A percentile compares a stretch with the other conserved stretches of the same genome.
Conservation (phyloP, 2,329 filamentous ascomycete species). For the Fusarium sp. region DNA sequence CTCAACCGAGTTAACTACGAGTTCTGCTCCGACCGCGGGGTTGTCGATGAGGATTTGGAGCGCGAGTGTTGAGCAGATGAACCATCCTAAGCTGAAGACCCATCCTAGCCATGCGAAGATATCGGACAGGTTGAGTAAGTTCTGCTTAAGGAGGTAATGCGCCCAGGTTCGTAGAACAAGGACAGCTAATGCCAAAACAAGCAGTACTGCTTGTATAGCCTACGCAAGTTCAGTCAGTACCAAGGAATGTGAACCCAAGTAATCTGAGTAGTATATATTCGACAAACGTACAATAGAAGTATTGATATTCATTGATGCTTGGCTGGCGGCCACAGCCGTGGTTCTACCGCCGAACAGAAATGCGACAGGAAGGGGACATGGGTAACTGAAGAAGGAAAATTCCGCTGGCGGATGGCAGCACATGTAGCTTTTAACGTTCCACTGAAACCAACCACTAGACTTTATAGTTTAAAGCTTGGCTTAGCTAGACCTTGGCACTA, state of each 20-base stretch:
- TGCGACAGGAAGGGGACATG: neutral
- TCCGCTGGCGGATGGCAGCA: neutral
- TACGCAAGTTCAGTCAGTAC: neutral
- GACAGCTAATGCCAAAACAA: neutral
- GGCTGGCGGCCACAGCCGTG: neutral
- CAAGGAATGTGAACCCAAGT: too few relatives aligned
- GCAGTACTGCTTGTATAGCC: conserved; percentile 4
- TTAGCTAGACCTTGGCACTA: neutral
- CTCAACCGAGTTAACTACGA: neutral
- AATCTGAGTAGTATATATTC: neutral
- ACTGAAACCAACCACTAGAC: neutral
- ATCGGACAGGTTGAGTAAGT: neutral
- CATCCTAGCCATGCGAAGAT: conserved; percentile 8
- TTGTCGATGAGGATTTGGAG: conserved; percentile 5
- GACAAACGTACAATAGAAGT: neutral
- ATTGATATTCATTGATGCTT: neutral
- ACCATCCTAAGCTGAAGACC: conserved; percentile 16
- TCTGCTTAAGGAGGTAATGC: neutral
- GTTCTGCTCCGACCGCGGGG: neutral
- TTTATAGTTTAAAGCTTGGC: neutral
- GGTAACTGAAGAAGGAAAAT: neutral
- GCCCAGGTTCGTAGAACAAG: neutral
- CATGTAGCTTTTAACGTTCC: neutral
- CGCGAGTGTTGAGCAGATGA: conserved; percentile 18
- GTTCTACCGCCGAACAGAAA: neutral